Evolutionary conservation across 495 filamentous ascomycete species (phyloP).

Genomic region (Podospora bellae-mahoneyi): DNA sequence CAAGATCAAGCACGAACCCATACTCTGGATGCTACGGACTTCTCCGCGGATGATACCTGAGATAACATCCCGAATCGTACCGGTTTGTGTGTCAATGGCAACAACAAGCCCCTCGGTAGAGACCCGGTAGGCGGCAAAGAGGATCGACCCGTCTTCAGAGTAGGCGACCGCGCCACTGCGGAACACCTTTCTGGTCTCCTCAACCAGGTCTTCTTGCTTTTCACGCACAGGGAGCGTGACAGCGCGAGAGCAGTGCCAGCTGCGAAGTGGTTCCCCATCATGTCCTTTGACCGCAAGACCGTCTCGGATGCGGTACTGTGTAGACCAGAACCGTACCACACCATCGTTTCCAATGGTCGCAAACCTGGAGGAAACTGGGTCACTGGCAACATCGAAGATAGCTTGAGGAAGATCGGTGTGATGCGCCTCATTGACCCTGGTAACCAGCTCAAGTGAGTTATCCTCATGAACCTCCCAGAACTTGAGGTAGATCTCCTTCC

Average conservation of each 20-base stretch:
- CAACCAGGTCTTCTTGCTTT: conserved; percentile 34
- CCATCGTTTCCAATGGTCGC: conserved; percentile 80
- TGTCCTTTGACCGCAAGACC: conserved; percentile 56
- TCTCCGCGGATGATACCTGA: conserved; percentile 53
- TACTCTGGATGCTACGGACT: conserved; percentile 54
- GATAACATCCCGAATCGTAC: conserved; percentile 51
- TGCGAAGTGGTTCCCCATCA: conserved; percentile 52
- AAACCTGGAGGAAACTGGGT: conserved; percentile 65
- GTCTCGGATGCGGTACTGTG: conserved; percentile 59
- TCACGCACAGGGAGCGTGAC: conserved; percentile 52
- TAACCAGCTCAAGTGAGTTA: conserved; percentile 66
- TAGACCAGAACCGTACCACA: conserved; percentile 71
- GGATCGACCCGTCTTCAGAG: conserved; percentile 81
- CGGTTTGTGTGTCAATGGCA: conserved; percentile 55
- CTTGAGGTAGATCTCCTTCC: conserved; percentile 75
- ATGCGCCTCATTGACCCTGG: conserved; percentile 82
- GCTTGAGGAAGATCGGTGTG: conserved; percentile 47
- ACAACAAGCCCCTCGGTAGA: conserved; percentile 50
- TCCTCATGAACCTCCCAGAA: conserved; percentile 80
- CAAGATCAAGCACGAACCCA: conserved; percentile 59
- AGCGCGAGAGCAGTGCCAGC: conserved; percentile 67
- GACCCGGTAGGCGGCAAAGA: conserved; percentile 57
- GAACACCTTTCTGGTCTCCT: conserved; percentile 10
- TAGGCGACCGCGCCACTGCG: conserved; percentile 60
- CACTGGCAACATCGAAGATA: conserved; percentile 67